Base-by-base conservation (phyloP, 177 flowering plant species). In the Vitis hybrid region DNA sequence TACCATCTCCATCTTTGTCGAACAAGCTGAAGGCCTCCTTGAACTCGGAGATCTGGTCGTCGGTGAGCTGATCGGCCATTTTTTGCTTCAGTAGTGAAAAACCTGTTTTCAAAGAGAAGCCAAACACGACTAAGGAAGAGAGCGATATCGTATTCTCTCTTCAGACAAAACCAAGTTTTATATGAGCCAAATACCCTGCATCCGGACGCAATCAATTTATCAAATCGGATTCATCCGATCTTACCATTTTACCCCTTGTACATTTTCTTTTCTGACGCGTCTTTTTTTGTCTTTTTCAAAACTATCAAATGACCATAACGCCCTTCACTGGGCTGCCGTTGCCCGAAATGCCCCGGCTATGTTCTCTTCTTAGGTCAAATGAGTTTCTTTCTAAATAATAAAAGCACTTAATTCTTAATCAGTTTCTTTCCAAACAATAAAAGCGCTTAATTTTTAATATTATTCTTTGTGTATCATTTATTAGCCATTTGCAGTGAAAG, bases 1-100 rank as follows among this genome's bases (percentile, higher is more conserved):
- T 67, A 80, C 83, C 83, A 56, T 80, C 83, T 52, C 83, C 83
- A 35, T 80, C 83, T 74, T 80, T 80, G 78, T 80, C 83, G 74
- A 80, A 80, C 67, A 80, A 68, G 75, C 82, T 80, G 73, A 80
- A 80, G 62, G 82, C 82, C 51, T 80, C 83, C 75, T 80, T 80
- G 76, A 80, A 80, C 72, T 80, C 83, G 2, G 81, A 74, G 81
- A 80, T 80, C 79, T 80, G 83, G 40, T 80, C 83, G 16, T 77
- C 79, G 73, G 83, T 72, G 60, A 80, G 80, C 21, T 80, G 83
- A 63, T 80, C 83, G 16, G 81, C 83, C 83, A 79, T 79, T 46
- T 40, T 24, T 11, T 15, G 2, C 15, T 55, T 21, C 30, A 60
- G 30, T 19, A 16, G 13, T 19, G 27, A 6, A 52, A 49, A 50